These are phyloP conservation scores for Cinchona pubescens DNA, from an alignment of 257 asterid species.

Conservation along the genomic window DNA sequence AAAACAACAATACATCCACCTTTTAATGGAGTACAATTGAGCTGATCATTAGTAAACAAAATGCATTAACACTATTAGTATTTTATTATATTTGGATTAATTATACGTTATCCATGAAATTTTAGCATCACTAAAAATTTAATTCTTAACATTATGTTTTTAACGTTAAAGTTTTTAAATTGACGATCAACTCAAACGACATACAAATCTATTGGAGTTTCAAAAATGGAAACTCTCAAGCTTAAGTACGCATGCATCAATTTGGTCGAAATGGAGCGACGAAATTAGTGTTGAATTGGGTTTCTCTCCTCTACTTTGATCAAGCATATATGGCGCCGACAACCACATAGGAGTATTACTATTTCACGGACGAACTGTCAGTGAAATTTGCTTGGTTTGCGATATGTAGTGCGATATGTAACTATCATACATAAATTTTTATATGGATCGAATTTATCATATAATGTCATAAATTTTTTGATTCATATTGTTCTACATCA, in stretches of 20 bases:
- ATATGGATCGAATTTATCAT: too few relatives aligned
- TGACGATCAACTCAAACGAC: too few relatives aligned
- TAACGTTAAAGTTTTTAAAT: not conserved
- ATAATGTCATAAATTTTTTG: too few relatives aligned
- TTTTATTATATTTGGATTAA: too few relatives aligned
- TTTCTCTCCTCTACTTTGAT: conserved; percentile 5
- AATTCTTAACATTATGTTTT: too few relatives aligned
- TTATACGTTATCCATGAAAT: too few relatives aligned
- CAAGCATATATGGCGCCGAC: conserved; percentile 8
- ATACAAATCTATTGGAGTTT: not conserved
- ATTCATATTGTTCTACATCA: too few relatives aligned
- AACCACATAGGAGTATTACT: too few relatives aligned
- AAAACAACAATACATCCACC: not conserved
- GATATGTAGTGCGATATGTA: too few relatives aligned
- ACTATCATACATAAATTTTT: too few relatives aligned
- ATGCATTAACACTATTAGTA: too few relatives aligned
- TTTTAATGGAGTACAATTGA: not conserved
- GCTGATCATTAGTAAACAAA: not conserved
- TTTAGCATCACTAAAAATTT: too few relatives aligned
- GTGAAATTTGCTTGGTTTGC: not conserved
- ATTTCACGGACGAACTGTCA: not conserved
- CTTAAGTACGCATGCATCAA: not conserved
- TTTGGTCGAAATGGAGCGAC: not conserved
- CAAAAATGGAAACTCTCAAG: not conserved
- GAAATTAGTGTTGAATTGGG: not conserved